A percentile compares a stretch with the other conserved stretches of the same genome.
phyloP scores from a whole-genome alignment of 805 yeast genomes.

The Saccharomyces jurei region DNA sequence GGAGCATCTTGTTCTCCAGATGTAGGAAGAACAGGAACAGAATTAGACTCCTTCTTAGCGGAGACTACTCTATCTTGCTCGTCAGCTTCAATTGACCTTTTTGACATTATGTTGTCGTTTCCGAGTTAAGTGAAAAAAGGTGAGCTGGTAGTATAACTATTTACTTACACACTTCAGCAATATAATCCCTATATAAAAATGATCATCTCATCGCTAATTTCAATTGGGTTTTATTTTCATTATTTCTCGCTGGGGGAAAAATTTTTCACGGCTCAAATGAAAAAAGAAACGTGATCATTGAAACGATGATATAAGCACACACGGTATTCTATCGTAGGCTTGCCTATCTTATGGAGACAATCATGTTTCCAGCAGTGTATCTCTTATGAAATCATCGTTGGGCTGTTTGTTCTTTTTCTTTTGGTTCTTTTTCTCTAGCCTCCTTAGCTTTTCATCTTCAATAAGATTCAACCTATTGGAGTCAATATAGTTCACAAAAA shows the following conservation, averaged over 20 bases:
- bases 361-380: not conserved
- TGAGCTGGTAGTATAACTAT: not conserved
- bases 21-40: slow-evolving; percentile 18
- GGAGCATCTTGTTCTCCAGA: slow-evolving; percentile 41
- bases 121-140: not conserved
- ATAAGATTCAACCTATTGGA: slow-evolving; percentile 14
- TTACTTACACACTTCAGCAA: not conserved
- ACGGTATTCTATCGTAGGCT: not conserved
- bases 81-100: slow-evolving; percentile 38
- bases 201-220: not conserved
- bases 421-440: slow-evolving; percentile 12
- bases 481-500: slow-evolving; percentile 12
- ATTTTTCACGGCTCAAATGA: not conserved
- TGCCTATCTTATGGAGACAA: not conserved
- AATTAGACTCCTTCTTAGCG: slow-evolving; percentile 27
- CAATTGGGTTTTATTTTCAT: not conserved
- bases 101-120: slow-evolving; percentile 35
- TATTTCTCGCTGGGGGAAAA: not conserved
- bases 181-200: not conserved
- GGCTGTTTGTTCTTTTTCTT: slow-evolving; percentile 8
- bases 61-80: slow-evolving; percentile 37
- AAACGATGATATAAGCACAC: too few species aligned
- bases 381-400: not conserved
- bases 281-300: not conserved
- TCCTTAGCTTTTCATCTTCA: slow-evolving; percentile 18